These are phyloP conservation scores for Nitzschia sp. DNA, from an alignment of 108 stramenopile species.

Conservation along the genomic window DNA sequence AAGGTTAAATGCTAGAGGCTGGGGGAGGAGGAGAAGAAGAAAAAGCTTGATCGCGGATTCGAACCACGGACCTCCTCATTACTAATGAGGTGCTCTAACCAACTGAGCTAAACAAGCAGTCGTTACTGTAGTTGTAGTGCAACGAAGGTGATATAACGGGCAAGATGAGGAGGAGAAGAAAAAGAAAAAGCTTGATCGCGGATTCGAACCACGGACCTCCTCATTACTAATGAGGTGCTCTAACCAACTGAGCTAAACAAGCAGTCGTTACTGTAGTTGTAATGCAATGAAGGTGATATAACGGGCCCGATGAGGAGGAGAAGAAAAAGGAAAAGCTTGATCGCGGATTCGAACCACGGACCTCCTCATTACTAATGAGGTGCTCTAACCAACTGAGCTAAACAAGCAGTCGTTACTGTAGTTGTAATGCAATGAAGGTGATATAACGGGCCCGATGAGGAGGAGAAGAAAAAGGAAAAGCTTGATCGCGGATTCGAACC, in stretches of 20 bases:
- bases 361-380: constrained; percentile 39
- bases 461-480: constrained; percentile 10
- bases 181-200: constrained; percentile 17
- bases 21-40: not conserved
- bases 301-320: not conserved
- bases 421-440: no score
- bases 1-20: no score
- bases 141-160: no score
- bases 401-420: constrained; percentile 12
- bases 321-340: constrained; percentile 20
- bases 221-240: constrained; percentile 26
- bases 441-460: no score
- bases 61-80: constrained; percentile 39
- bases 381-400: constrained; percentile 39
- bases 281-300: no score
- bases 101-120: constrained; percentile 35
- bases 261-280: not conserved
- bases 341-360: constrained; percentile 37
- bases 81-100: constrained; percentile 39
- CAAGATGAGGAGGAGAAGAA: no score
- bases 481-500: constrained; percentile 39
- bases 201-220: constrained; percentile 25
- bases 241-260: constrained; percentile 27
- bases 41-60: constrained; percentile 35
- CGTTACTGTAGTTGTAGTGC: no score